Evolutionary conservation across 306 rosid genomes (phyloP).

Genomic region (Prosopis cineraria): DNA sequence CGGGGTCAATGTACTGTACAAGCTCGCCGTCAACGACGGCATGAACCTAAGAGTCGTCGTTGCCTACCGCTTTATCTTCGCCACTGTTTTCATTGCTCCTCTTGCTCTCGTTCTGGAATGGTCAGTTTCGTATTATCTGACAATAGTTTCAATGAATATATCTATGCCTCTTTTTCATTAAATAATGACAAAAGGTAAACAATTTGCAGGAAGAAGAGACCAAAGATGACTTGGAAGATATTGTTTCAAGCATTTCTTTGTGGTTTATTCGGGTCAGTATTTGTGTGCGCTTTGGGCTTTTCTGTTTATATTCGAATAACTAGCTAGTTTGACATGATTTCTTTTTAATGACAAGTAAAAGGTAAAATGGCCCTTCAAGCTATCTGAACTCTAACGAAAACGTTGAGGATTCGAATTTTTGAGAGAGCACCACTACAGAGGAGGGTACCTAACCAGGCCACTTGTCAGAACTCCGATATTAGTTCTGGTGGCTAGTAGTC

Average conservation of each 20-base stretch:
- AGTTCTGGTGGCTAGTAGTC: no score
- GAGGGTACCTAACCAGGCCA: no score
- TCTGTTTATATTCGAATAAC: no score
- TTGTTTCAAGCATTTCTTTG: constrained; percentile 65
- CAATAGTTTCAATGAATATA: not conserved
- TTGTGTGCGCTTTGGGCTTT: no score
- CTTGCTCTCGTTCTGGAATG: constrained; percentile 62
- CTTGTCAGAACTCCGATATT: no score
- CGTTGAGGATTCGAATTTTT: no score
- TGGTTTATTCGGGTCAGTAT: constrained; percentile 80
- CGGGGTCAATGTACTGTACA: constrained; percentile 59
- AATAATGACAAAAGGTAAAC: not conserved
- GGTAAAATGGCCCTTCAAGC: no score
- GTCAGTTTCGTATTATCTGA: constrained; percentile 8
- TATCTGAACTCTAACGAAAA: no score
- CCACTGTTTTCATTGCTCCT: constrained; percentile 62
- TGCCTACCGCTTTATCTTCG: constrained; percentile 71
- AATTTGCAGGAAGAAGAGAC: constrained; percentile 62
- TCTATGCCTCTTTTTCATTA: not conserved
- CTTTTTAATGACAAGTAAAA: no score
- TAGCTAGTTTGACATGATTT: no score
- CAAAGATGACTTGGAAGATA: constrained; percentile 56
- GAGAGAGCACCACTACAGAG: no score
- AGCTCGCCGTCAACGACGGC: constrained; percentile 61
- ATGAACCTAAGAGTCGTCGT: constrained; percentile 54